These are phyloP conservation scores for Arctostaphylos glauca DNA, from an alignment of 148 eudicot species.

Conservation along the genomic window DNA sequence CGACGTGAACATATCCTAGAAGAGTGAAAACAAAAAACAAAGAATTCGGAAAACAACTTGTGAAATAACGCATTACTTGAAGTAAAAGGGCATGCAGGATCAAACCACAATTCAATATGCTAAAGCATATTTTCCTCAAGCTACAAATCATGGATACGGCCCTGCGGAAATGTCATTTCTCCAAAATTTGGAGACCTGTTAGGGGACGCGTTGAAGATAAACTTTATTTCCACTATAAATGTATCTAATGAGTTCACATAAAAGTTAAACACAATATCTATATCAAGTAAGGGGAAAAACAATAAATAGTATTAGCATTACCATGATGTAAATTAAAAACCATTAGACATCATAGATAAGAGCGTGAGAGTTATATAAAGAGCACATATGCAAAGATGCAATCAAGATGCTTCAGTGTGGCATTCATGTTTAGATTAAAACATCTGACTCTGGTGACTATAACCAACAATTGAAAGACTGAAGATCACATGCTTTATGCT, in stretches of 20 bases:
- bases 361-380: neutral
- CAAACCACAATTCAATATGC: neutral
- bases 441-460: neutral
- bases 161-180: neutral
- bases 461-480: neutral
- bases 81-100: neutral
- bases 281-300: neutral
- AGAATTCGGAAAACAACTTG: neutral
- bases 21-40: conserved; percentile 11
- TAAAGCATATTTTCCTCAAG: neutral
- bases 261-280: neutral
- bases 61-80: neutral
- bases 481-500: neutral
- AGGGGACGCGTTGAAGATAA: neutral
- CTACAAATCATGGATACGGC: neutral
- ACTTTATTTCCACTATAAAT: neutral
- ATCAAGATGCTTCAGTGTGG: neutral
- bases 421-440: neutral
- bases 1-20: conserved; percentile 91
- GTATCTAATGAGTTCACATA: neutral
- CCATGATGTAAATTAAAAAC: neutral
- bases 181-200: neutral
- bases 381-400: neutral
- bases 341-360: neutral
- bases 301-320: neutral